These are phyloP conservation scores for Scheffersomyces spartinae DNA, from an alignment of 805 yeast species.

Conservation along the genomic window DNA sequence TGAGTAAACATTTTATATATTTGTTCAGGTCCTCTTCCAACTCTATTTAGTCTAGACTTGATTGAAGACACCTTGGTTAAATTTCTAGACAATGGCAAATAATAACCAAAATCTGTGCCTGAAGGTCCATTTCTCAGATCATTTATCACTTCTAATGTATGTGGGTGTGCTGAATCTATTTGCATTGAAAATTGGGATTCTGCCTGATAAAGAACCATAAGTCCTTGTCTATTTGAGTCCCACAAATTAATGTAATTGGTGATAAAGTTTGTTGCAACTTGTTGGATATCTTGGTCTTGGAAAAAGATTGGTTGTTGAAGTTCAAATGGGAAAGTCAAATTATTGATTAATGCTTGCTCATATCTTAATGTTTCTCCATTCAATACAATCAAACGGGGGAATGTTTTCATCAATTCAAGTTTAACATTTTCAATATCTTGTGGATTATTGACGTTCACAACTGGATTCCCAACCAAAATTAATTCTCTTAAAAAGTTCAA, in stretches of 20 bases:
- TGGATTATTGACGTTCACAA: slow-evolving; percentile 26
- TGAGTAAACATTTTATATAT: slow-evolving; percentile 51
- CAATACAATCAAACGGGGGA: slow-evolving; percentile 71
- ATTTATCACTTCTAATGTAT: slow-evolving; percentile 11
- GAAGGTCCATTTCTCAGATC: slow-evolving; percentile 4
- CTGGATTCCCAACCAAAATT: slow-evolving; percentile 69
- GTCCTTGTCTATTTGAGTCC: slow-evolving; percentile 67
- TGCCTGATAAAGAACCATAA: slow-evolving; percentile 63
- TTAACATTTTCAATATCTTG: slow-evolving; percentile 31
- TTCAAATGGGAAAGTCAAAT: slow-evolving; percentile 44
- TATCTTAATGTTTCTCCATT: slow-evolving; percentile 75
- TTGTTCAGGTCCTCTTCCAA: slow-evolving; percentile 58
- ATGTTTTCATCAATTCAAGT: slow-evolving; percentile 51
- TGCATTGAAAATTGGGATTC: slow-evolving; percentile 80
- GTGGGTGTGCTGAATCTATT: slow-evolving; percentile 63
- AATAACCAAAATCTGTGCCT: slow-evolving; percentile 43
- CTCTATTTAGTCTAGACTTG: slow-evolving; percentile 43
- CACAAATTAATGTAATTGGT: slow-evolving; percentile 66
- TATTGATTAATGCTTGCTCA: slow-evolving; percentile 42
- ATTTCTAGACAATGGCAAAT: slow-evolving; percentile 68
- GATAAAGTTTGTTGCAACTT: slow-evolving; percentile 65
- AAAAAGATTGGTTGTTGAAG: slow-evolving; percentile 61
- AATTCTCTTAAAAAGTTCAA: slow-evolving; percentile 65
- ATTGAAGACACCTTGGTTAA: slow-evolving; percentile 47
- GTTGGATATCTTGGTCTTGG: slow-evolving; percentile 62